These are phyloP conservation scores for Argentina anserina DNA, from an alignment of 306 rosid genomes.

Conservation along the genomic window DNA sequence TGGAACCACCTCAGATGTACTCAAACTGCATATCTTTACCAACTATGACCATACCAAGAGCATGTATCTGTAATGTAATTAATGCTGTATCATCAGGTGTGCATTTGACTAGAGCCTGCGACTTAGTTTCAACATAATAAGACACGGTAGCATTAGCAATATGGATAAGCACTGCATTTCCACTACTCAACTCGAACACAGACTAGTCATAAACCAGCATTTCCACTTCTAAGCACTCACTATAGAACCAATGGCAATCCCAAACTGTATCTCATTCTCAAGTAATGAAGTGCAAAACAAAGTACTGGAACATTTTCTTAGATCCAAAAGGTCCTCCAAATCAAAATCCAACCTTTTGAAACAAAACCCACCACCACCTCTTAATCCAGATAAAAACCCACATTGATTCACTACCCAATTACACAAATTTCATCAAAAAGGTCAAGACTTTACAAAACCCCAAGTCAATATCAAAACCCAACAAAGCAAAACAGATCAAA, in stretches of 20 bases:
- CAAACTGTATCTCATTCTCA: background rate
- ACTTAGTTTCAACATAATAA: background rate
- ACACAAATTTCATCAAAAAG: slow-evolving; percentile 21
- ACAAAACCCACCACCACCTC: slow-evolving; percentile 12
- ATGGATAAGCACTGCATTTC: too few species aligned
- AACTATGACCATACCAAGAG: background rate
- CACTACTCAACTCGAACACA: too few species aligned
- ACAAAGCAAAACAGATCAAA: slow-evolving; percentile 28
- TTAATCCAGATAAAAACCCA: slow-evolving; percentile 26
- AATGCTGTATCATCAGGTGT: background rate
- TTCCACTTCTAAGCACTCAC: background rate
- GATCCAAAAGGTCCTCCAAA: slow-evolving; percentile 29
- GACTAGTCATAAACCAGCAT: too few species aligned
- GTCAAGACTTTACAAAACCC: slow-evolving; percentile 24
- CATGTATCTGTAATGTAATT: background rate
- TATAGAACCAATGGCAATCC: background rate
- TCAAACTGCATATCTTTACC: background rate
- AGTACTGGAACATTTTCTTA: background rate
- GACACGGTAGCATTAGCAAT: background rate
- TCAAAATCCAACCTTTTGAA: slow-evolving; percentile 3
- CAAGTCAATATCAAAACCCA: slow-evolving; percentile 19
- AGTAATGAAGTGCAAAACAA: background rate
- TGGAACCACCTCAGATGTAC: background rate
- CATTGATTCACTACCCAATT: slow-evolving; percentile 27
- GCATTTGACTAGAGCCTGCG: background rate